phyloP scores from a whole-genome alignment of 352 stramenopile species.

The Peronospora destructor region DNA sequence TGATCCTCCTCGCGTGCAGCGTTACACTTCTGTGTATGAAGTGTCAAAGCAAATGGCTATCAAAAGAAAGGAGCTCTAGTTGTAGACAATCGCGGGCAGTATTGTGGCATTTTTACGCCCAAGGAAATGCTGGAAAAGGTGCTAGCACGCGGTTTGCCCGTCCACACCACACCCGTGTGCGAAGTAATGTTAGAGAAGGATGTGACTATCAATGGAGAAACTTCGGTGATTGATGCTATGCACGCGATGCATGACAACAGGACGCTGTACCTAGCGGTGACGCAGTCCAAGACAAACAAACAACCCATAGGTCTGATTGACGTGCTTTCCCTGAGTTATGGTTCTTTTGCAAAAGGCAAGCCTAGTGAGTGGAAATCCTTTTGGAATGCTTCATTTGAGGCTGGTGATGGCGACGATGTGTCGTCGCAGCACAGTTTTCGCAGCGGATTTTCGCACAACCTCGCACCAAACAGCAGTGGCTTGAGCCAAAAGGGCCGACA shows the following conservation, averaged over 20 bases:
- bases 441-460: conserved; percentile 61
- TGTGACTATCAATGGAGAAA: conserved; percentile 56
- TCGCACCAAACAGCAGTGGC: conserved; percentile 27
- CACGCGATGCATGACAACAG: conserved; percentile 86
- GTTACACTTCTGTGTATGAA: conserved; percentile 89
- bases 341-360: conserved; percentile 83
- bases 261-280: conserved; percentile 75
- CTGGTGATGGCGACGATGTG: conserved; percentile 60
- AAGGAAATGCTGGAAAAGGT: conserved; percentile 97
- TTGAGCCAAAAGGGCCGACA: conserved; percentile 41
- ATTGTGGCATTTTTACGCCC: conserved; percentile 95
- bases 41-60: conserved; percentile 91
- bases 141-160: conserved; percentile 86
- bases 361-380: conserved; percentile 86
- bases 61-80: conserved; percentile 93
- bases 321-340: conserved; percentile 83
- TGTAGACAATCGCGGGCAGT: conserved; percentile 88
- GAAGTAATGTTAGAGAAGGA: conserved; percentile 87
- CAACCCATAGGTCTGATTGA: conserved; percentile 78
- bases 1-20: conserved; percentile 69
- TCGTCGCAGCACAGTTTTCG: conserved; percentile 80
- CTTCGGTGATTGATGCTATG: conserved; percentile 82
- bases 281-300: conserved; percentile 60
- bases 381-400: conserved; percentile 86
- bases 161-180: conserved; percentile 89